A percentile compares a stretch with the other conserved stretches of the same genome.
Conservation (phyloP, 495 filamentous ascomycete species). For the Annulohypoxylon maeteangense region DNA sequence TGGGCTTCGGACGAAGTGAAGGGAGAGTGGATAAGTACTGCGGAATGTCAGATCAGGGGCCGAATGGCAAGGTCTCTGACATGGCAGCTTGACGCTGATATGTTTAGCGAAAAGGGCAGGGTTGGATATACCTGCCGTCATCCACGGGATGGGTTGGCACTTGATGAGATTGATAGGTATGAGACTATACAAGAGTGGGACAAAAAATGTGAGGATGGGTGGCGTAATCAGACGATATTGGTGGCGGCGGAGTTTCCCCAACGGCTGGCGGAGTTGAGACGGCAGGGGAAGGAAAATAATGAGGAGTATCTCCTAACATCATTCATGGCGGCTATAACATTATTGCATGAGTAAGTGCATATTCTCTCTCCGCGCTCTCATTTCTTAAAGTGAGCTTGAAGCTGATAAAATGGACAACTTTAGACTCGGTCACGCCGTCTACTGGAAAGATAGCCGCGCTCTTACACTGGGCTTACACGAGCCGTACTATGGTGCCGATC, state of each 20-base stretch:
- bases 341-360: conserved; percentile 53
- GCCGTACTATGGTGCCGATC: conserved; percentile 53
- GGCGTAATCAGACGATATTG: conserved; percentile 45
- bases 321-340: conserved; percentile 53
- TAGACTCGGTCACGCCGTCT: conserved; percentile 53
- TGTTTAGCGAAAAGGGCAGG: conserved; percentile 49
- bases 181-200: conserved; percentile 47
- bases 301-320: conserved; percentile 55
- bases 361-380: neutral
- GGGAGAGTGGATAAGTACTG: conserved; percentile 36
- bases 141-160: conserved; percentile 34
- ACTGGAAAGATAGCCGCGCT: conserved; percentile 53
- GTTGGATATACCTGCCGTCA: conserved; percentile 55
- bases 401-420: conserved; percentile 9
- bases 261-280: conserved; percentile 43
- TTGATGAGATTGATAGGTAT: conserved; percentile 42
- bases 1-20: conserved; percentile 38
- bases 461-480: conserved; percentile 48
- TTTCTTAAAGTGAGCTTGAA: neutral
- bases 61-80: conserved; percentile 36
- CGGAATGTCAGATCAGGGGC: conserved; percentile 34
- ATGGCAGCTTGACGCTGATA: conserved; percentile 51
- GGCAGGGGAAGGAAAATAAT: conserved; percentile 39
- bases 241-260: conserved; percentile 49
- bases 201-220: conserved; percentile 17